A percentile compares a stretch with the other conserved stretches of the same genome.
Conservation (phyloP, 768 basidiomycete genomes). For the Exidia glandulosa region DNA sequence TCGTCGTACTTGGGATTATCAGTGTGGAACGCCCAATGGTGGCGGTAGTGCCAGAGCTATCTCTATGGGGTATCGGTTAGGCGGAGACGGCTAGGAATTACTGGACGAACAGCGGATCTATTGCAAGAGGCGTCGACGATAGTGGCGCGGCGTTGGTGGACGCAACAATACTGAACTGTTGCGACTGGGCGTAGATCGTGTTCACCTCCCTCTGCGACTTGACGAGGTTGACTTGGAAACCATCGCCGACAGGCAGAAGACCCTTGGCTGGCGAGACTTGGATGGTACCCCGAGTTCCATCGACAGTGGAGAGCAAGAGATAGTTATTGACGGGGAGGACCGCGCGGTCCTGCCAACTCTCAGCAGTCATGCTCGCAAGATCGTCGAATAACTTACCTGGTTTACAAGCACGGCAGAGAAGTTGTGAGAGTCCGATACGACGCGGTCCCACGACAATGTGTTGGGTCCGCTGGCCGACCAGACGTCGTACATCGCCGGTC, state of each 20-base stretch:
- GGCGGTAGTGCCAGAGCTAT: no score
- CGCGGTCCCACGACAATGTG: conserved; percentile 48
- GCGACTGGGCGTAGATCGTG: conserved; percentile 62
- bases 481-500: conserved; percentile 32
- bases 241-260: conserved; percentile 52
- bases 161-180: conserved; percentile 40
- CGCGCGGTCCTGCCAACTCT: conserved; percentile 22
- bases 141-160: conserved; percentile 5
- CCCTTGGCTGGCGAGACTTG: conserved; percentile 43
- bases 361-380: neutral
- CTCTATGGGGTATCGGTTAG: no score
- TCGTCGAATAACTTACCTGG: conserved; percentile 28
- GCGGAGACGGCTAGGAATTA: no score
- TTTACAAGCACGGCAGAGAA: conserved; percentile 64
- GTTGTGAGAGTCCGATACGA: conserved; percentile 52
- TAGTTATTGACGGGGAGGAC: conserved; percentile 26
- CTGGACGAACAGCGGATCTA: neutral
- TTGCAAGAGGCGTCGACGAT: neutral
- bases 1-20: no score
- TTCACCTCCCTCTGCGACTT: conserved; percentile 31
- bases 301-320: conserved; percentile 44
- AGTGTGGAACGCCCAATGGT: no score
- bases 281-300: conserved; percentile 30
- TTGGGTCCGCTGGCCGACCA: conserved; percentile 53
- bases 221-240: conserved; percentile 67